Evolutionary conservation across 2,329 filamentous ascomycete genomes (phyloP).

Genomic region (Arthrocladium fulminans): DNA sequence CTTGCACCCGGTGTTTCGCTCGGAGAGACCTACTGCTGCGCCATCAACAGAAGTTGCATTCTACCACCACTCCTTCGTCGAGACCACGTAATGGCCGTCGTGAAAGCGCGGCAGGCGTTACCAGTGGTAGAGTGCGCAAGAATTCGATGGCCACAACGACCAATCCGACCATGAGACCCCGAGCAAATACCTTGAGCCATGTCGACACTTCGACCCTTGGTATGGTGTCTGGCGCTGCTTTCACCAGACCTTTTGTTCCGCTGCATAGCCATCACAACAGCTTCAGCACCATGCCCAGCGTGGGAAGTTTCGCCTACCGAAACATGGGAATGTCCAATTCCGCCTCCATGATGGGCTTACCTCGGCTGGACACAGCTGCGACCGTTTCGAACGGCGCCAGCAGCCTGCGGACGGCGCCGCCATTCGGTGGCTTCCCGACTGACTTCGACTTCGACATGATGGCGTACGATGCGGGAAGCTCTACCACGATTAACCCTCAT

Average conservation of each 20-base stretch:
- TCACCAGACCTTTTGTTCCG: constrained; percentile 39
- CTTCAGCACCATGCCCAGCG: constrained; percentile 53
- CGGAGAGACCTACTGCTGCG: constrained; percentile 81
- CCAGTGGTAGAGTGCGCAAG: constrained; percentile 70
- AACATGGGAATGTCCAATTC: constrained; percentile 65
- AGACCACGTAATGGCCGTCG: constrained; percentile 73
- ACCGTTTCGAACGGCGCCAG: constrained; percentile 58
- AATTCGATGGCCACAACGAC: constrained; percentile 66
- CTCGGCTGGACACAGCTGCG: constrained; percentile 72
- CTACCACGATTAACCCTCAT: constrained; percentile 55
- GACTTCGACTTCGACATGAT: constrained; percentile 63
- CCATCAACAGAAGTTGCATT: constrained; percentile 97
- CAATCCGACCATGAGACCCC: constrained; percentile 62
- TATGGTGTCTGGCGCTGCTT: constrained; percentile 44
- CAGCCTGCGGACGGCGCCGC: constrained; percentile 70
- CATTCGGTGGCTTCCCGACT: constrained; percentile 54
- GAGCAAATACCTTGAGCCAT: constrained; percentile 94
- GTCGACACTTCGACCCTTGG: constrained; percentile 70
- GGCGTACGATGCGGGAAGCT: constrained; percentile 29
- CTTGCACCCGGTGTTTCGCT: constrained; percentile 91
- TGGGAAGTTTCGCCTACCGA: constrained; percentile 53
- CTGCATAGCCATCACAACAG: constrained; percentile 63
- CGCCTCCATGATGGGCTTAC: constrained; percentile 57
- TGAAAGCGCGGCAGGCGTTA: constrained; percentile 69
- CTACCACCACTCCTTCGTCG: constrained; percentile 79